Evolutionary conservation across 164 flowering plant species (phyloP).

Genomic region (Aristolochia fimbriata): DNA sequence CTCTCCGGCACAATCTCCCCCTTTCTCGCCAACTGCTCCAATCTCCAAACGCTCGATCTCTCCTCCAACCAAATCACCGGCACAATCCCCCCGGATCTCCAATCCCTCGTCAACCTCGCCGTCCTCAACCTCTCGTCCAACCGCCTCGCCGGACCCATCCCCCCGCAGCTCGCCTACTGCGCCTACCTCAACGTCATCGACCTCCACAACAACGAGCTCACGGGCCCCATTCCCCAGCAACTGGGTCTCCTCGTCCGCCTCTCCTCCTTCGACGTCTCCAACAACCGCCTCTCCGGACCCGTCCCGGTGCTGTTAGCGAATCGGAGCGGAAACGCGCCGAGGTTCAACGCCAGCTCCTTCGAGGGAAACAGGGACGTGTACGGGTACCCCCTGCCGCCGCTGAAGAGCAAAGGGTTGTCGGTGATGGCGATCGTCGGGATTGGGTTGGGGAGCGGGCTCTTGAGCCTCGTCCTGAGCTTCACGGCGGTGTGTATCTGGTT

Average conservation of each 20-base stretch:
- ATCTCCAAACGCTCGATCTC: slow-evolving; percentile 86
- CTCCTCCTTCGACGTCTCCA: slow-evolving; percentile 70
- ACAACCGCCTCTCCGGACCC: slow-evolving; percentile 53
- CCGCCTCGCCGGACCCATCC: slow-evolving; percentile 54
- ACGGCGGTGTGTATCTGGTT: slow-evolving; percentile 89
- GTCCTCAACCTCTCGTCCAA: slow-evolving; percentile 85
- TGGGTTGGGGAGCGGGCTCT: slow-evolving; percentile 84
- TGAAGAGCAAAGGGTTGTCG: slow-evolving; percentile 45
- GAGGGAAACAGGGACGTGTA: slow-evolving; percentile 71
- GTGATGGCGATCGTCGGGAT: slow-evolving; percentile 80
- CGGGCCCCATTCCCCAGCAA: slow-evolving; percentile 70
- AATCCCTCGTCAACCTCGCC: slow-evolving; percentile 68
- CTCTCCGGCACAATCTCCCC: slow-evolving; percentile 77
- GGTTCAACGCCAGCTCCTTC: slow-evolving; percentile 67
- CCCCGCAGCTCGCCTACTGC: slow-evolving; percentile 59
- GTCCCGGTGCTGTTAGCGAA: slow-evolving; percentile 54
- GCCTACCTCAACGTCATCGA: slow-evolving; percentile 89
- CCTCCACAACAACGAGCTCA: slow-evolving; percentile 53
- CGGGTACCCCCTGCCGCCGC: slow-evolving; percentile 72
- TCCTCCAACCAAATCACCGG: slow-evolving; percentile 77
- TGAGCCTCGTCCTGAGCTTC: slow-evolving; percentile 79
- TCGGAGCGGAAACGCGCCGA: slow-evolving; percentile 46
- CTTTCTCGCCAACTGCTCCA: slow-evolving; percentile 72
- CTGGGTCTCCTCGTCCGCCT: slow-evolving; percentile 57
- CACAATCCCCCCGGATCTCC: slow-evolving; percentile 68